phyloP scores from a whole-genome alignment of 2,329 filamentous ascomycete genomes.

The Clonostachys sp. region DNA sequence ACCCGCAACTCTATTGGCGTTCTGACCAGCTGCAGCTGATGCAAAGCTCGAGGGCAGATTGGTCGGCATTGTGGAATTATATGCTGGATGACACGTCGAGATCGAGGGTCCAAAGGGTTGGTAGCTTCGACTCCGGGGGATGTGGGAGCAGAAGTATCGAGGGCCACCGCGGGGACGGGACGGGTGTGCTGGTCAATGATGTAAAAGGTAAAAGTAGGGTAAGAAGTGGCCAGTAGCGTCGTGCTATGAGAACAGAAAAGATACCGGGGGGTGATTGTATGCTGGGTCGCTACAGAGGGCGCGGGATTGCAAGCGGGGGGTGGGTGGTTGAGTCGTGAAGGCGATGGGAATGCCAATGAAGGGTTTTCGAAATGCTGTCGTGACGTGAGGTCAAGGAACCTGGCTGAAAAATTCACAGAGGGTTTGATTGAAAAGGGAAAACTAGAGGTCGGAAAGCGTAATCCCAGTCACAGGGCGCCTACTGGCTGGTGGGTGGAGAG shows the following conservation, averaged over 20 bases:
- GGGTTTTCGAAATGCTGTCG: background rate
- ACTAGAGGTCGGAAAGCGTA: slow-evolving; percentile 1
- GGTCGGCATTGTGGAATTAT: slow-evolving; percentile 50
- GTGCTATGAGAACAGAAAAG: background rate
- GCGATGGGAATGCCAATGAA: too few relatives aligned
- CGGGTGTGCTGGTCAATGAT: background rate
- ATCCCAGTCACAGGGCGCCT: background rate
- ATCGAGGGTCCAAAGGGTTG: background rate
- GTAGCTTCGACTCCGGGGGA: background rate
- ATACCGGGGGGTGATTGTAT: too few relatives aligned
- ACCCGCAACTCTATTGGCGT: slow-evolving; percentile 52
- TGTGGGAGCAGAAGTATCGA: too few relatives aligned
- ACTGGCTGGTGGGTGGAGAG: too few relatives aligned
- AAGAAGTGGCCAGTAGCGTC: background rate
- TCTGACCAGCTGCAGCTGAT: slow-evolving; percentile 76
- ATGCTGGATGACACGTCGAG: background rate
- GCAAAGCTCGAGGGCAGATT: slow-evolving; percentile 81
- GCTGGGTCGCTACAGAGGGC: too few relatives aligned
- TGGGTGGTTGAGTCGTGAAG: too few relatives aligned
- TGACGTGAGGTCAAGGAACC: slow-evolving; percentile 1
- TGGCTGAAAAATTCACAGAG: slow-evolving; percentile 1
- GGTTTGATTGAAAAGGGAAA: slow-evolving; percentile 1
- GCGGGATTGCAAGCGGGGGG: too few relatives aligned
- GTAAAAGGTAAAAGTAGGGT: background rate
- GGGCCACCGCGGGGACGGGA: background rate